Evolutionary conservation across 176 grass and related monocot genomes (phyloP), one percentile per base, ranked within the genome.

Genomic region (Saccharum spontaneum): DNA sequence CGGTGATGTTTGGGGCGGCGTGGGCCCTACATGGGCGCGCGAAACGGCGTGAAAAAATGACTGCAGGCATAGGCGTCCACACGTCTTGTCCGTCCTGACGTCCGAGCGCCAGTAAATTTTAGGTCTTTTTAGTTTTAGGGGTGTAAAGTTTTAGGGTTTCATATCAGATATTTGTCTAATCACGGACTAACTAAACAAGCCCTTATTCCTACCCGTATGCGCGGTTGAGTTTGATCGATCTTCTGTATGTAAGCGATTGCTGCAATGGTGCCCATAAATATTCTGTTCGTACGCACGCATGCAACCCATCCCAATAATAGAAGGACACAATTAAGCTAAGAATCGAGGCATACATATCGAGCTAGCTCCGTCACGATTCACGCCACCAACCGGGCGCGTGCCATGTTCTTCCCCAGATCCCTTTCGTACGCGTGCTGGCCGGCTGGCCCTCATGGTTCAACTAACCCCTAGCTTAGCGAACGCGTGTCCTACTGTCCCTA

Each of bases 351-450:
- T 3, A 2, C n/a, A 16, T 8, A 3, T 59, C 64, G 31, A 20
- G 23, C 23, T 31, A 49, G 52, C 67, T 18, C 28, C 34, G 20
- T 41, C 40, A 40, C 46, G 28, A 20, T 24, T 61, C 9, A 24
- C 10, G 37, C 63, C 74, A 73, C 70, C 50, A 40, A 30, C 37
- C 66, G 22, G 24, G 61, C 49, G 20, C 15, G 50, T 55, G 34
- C 23, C 65, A 73, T 73, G 77, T 65, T 80, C 77, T 50, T 50
- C 30, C 30, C 28, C 36, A 8, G 76, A 80, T 73, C 76, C 77
- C 41, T 65, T 71, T 41, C 31, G 69, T 46, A 67, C 59, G 40
- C 40, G 65, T 24, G 50, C 17, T 17, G 50, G 50, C 28, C 54
- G 62, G 48, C 48, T 15, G 46, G 12, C 1, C 31, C n/a, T 78